Percentiles rank a stretch among this genome's conserved stretches.
phyloP scores from a whole-genome alignment of 164 flowering plant genomes.

The Nelumbo lutea region DNA sequence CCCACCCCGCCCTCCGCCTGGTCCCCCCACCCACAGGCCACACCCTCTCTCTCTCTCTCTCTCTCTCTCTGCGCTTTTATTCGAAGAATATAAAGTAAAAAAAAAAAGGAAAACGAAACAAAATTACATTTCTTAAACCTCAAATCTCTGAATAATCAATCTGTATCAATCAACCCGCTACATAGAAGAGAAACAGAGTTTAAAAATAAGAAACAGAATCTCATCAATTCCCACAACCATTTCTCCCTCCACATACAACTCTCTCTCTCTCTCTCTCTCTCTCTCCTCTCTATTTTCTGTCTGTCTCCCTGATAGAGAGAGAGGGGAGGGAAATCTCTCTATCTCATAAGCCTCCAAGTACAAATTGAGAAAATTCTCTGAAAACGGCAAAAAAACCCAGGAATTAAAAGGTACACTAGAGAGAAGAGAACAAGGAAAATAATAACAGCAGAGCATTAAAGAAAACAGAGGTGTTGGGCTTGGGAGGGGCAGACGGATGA shows the following conservation, averaged over 20 bases:
- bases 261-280: not conserved
- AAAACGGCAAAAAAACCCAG: not conserved
- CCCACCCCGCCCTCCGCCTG: not conserved
- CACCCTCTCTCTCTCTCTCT: not conserved
- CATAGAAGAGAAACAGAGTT: too few species aligned
- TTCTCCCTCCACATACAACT: not conserved
- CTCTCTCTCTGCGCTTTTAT: not conserved
- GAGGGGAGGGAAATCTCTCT: slow-evolving; percentile 11
- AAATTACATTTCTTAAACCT: not conserved
- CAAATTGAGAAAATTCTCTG: not conserved
- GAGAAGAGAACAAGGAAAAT: not conserved
- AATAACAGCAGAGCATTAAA: too few species aligned
- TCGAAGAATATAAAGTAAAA: not conserved
- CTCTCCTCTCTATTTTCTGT: slow-evolving; percentile 3
- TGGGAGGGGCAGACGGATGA: slow-evolving; percentile 8
- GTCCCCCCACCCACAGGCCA: not conserved
- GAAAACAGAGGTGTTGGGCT: not conserved
- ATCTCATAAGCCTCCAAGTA: not conserved
- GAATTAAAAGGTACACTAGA: not conserved
- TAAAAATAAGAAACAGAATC: not conserved
- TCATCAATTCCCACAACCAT: not conserved
- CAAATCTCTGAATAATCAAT: not conserved
- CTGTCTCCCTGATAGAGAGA: slow-evolving; percentile 6
- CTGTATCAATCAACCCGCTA: too few species aligned
- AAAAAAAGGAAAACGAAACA: not conserved